These are phyloP conservation scores for Trypanosoma caninum DNA, from an alignment of 208 protist genomes.

Conservation along the genomic window DNA sequence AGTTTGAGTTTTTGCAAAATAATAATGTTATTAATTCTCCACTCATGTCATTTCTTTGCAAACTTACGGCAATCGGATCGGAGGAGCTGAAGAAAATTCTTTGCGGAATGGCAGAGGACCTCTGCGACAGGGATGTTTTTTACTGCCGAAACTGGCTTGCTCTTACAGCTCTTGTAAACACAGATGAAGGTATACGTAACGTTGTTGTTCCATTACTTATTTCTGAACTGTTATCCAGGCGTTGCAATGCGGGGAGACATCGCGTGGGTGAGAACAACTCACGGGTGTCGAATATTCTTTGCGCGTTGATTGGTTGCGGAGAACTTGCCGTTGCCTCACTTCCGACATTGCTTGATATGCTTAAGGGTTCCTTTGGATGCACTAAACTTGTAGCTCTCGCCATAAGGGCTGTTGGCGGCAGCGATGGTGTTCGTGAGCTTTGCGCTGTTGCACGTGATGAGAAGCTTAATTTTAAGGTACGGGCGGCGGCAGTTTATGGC, in stretches of 20 bases:
- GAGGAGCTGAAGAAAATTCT: constrained; percentile 9
- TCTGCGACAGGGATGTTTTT: not conserved
- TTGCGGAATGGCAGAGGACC: not conserved
- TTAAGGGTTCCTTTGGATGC: constrained; percentile 21
- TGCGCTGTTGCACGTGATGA: constrained; percentile 11
- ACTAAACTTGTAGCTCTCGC: constrained; percentile 49
- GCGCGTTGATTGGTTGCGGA: constrained; percentile 58
- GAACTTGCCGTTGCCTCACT: constrained; percentile 26
- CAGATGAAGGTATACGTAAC: constrained; percentile 23
- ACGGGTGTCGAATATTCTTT: constrained; percentile 30
- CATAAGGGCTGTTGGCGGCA: constrained; percentile 49
- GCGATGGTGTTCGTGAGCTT: constrained; percentile 22
- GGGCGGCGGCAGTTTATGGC: constrained; percentile 33
- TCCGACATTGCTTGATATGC: constrained; percentile 35
- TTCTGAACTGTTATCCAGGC: constrained; percentile 20
- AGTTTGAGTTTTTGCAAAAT: not conserved
- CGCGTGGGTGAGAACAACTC: not conserved
- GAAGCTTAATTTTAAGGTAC: not conserved
- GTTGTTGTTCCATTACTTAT: constrained; percentile 53
- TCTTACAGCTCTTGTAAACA: constrained; percentile 62
- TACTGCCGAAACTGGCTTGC: constrained; percentile 27
- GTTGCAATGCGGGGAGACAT: too few species aligned
- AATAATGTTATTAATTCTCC: not conserved
- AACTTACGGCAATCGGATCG: constrained; percentile 6
- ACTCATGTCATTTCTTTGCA: constrained; percentile 7